Evolutionary conservation across 495 filamentous ascomycete species (phyloP).

Genomic region (Jackrogersella minutella): DNA sequence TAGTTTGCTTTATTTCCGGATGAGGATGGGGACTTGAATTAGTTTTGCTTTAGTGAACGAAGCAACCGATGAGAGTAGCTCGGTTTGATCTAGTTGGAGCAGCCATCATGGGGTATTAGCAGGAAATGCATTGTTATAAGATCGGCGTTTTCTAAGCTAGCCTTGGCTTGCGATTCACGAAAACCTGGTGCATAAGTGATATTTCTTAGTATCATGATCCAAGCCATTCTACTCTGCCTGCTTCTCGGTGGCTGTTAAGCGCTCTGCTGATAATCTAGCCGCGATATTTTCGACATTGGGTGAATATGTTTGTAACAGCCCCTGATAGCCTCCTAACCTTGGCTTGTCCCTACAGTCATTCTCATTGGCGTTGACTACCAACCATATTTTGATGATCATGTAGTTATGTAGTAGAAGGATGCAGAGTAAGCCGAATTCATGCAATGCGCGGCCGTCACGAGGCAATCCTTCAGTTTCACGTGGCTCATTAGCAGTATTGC

Average conservation of each 20-base stretch:
- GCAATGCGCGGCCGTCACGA: constrained; percentile 40
- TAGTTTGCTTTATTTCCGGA: not conserved
- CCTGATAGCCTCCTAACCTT: constrained; percentile 6
- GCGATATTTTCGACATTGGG: not conserved
- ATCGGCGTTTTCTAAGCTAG: not conserved
- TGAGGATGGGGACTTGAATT: not conserved
- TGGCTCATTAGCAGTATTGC: constrained; percentile 20
- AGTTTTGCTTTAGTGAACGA: not conserved
- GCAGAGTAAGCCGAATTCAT: constrained; percentile 41
- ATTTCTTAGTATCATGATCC: too few species aligned
- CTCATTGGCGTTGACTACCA: constrained; percentile 13
- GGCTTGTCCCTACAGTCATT: not conserved
- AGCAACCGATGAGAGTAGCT: not conserved
- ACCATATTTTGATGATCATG: constrained; percentile 9
- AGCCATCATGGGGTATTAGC: not conserved
- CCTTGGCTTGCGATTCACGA: not conserved
- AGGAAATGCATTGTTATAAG: not conserved
- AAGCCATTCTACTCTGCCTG: not conserved
- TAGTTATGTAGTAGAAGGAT: constrained; percentile 23
- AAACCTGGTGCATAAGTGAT: too few species aligned
- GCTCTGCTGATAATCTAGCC: constrained; percentile 12
- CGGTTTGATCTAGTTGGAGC: not conserved
- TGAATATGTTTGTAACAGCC: constrained; percentile 17
- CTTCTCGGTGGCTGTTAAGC: not conserved
- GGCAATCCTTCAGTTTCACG: constrained; percentile 40